These are phyloP conservation scores for Xylaria cubensis DNA, from an alignment of 495 filamentous ascomycete species.

Conservation along the genomic window DNA sequence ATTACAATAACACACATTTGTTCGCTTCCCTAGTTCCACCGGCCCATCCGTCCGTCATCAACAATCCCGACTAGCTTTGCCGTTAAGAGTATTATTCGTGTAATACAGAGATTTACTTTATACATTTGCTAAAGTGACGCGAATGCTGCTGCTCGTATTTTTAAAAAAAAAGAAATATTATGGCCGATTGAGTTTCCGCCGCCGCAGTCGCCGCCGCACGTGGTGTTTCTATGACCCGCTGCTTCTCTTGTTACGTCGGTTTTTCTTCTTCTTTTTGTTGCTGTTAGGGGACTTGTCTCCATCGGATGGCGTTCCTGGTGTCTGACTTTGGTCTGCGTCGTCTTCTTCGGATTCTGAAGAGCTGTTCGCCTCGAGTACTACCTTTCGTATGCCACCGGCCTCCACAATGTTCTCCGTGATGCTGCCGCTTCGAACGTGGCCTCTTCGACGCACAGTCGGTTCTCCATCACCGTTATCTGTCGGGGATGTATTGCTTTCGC, in stretches of 20 bases:
- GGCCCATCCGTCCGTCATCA: background rate
- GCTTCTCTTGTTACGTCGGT: slow-evolving; percentile 51
- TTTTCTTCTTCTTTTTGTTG: slow-evolving; percentile 45
- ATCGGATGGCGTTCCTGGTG: slow-evolving; percentile 19
- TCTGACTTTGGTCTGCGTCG: slow-evolving; percentile 17
- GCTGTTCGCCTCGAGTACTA: slow-evolving; percentile 77
- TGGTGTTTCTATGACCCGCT: slow-evolving; percentile 44
- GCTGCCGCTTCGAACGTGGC: slow-evolving; percentile 77
- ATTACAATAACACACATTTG: background rate
- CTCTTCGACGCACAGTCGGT: slow-evolving; percentile 48
- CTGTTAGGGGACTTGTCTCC: slow-evolving; percentile 26
- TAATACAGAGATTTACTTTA: background rate
- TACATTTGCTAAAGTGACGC: background rate
- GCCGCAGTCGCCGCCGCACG: background rate
- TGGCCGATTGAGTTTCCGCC: background rate
- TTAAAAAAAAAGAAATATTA: background rate
- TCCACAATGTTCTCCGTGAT: slow-evolving; percentile 90
- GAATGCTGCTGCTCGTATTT: background rate
- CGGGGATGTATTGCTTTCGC: slow-evolving; percentile 29
- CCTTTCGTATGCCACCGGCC: slow-evolving; percentile 80
- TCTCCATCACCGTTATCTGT: slow-evolving; percentile 32
- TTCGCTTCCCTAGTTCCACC: background rate
- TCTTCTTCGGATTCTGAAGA: slow-evolving; percentile 44
- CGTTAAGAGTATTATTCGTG: background rate
- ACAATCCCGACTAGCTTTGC: background rate